Conservation (phyloP, 768 basidiomycete genomes). For the Phaeolepiota aurea region DNA sequence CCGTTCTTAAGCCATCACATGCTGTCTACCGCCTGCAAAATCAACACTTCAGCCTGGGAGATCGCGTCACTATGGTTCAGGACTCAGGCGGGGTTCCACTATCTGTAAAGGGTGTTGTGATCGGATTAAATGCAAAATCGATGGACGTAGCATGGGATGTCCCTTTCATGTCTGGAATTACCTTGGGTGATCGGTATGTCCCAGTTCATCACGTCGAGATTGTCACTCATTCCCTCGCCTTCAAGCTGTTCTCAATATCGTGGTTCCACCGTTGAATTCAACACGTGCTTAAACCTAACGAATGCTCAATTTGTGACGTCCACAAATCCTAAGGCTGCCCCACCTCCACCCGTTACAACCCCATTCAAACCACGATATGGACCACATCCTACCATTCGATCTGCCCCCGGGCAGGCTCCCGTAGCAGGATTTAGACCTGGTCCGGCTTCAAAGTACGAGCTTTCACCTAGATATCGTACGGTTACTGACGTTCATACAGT, state of each 20-base stretch:
- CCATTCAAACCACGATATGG: conserved; percentile 67
- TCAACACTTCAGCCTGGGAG: conserved; percentile 81
- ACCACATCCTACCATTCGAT: conserved; percentile 53
- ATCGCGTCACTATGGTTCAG: conserved; percentile 93
- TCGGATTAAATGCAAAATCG: conserved; percentile 77
- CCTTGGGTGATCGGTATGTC: conserved; percentile 69
- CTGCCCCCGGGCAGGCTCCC: conserved; percentile 41
- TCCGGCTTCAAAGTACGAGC: conserved; percentile 23
- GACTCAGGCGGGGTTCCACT: conserved; percentile 92
- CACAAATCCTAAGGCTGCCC: conserved; percentile 52
- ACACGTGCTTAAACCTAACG: conserved; percentile 83
- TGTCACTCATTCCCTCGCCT: conserved; percentile 5
- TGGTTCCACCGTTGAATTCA: conserved; percentile 81
- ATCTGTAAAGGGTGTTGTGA: conserved; percentile 86
- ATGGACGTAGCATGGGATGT: conserved; percentile 98
- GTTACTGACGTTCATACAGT: conserved; percentile 10
- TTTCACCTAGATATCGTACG: too few species aligned
- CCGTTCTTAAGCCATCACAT: conserved; percentile 89
- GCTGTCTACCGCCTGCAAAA: conserved; percentile 84
- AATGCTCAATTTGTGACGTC: conserved; percentile 79
- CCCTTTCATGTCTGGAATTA: conserved; percentile 88
- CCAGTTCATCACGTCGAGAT: not conserved
- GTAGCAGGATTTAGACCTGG: conserved; percentile 64
- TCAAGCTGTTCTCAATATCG: conserved; percentile 85
- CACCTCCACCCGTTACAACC: conserved; percentile 31